Conservation (phyloP, 2,329 filamentous ascomycete genomes). For the Emericellopsis cladophorae region DNA sequence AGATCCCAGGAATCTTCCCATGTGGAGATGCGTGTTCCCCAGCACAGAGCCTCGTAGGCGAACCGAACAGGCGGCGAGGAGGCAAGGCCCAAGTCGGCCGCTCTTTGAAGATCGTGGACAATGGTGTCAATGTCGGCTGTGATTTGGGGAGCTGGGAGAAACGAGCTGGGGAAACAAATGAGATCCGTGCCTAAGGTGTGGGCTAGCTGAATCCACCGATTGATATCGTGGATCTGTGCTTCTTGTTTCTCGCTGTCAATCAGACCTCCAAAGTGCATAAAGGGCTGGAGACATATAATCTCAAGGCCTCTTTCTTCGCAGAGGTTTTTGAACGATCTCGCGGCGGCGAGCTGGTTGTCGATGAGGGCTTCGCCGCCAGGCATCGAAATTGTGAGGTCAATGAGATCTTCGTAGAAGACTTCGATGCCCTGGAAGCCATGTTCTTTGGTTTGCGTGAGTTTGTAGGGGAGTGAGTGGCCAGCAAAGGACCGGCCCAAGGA, state of each 20-base stretch:
- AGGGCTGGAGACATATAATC: conserved; percentile 59
- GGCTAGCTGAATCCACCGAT: conserved; percentile 48
- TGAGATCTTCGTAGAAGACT: conserved; percentile 66
- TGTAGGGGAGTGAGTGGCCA: conserved; percentile 53
- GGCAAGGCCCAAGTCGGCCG: conserved; percentile 51
- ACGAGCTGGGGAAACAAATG: conserved; percentile 60
- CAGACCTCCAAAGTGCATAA: conserved; percentile 63
- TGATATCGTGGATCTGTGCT: conserved; percentile 52
- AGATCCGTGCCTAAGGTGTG: conserved; percentile 57
- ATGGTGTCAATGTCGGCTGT: conserved; percentile 40
- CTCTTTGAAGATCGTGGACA: conserved; percentile 44
- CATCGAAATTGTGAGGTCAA: conserved; percentile 39
- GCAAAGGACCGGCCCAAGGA: conserved; percentile 59
- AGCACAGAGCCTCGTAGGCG: conserved; percentile 60
- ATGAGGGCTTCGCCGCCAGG: conserved; percentile 20
- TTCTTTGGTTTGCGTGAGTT: conserved; percentile 53
- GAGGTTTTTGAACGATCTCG: conserved; percentile 40
- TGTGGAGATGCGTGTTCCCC: conserved; percentile 53
- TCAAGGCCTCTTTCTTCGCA: conserved; percentile 40
- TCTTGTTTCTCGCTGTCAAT: conserved; percentile 44
- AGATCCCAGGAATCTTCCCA: conserved; percentile 63
- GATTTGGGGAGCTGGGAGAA: conserved; percentile 36
- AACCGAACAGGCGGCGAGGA: conserved; percentile 47
- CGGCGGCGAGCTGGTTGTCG: conserved; percentile 41
- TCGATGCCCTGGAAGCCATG: conserved; percentile 60